Conservation (phyloP, 2,329 filamentous ascomycete genomes). For the Parafenestella ontariensis region DNA sequence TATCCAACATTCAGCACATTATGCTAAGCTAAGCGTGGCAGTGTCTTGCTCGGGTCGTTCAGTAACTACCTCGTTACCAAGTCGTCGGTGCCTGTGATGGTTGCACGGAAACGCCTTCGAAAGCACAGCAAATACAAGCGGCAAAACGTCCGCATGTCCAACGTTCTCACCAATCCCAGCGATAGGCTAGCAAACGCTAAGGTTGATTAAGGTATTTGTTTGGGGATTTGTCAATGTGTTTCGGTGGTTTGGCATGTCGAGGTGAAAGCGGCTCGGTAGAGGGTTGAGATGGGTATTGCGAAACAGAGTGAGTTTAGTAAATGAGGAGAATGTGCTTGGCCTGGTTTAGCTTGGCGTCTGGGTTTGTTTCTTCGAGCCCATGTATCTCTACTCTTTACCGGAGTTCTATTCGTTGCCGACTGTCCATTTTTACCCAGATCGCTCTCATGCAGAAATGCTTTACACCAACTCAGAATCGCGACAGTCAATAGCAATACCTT, state of each 20-base stretch:
- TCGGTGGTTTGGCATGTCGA: constrained; percentile 23
- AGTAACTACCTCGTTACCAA: constrained; percentile 98
- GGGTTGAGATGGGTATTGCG: constrained; percentile 30
- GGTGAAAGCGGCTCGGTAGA: constrained; percentile 10
- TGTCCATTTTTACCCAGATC: constrained; percentile 18
- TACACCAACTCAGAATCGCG: constrained; percentile 11
- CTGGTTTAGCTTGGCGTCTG: constrained; percentile 27
- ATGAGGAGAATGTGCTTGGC: constrained; percentile 23
- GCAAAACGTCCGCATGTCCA: constrained; percentile 74
- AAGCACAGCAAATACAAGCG: constrained; percentile 86
- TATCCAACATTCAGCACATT: constrained; percentile 8
- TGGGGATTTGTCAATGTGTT: constrained; percentile 45
- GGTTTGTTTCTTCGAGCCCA: constrained; percentile 22
- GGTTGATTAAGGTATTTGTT: constrained; percentile 64
- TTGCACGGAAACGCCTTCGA: constrained; percentile 85
- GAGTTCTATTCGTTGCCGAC: constrained; percentile 15
- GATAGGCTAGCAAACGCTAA: constrained; percentile 74
- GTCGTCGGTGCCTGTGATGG: constrained; percentile 97
- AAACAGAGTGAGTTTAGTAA: constrained; percentile 45
- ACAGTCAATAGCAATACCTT: constrained; percentile 2
- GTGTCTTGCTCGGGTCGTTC: constrained; percentile 93
- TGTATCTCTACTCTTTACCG: constrained; percentile 16
- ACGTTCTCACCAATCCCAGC: constrained; percentile 77
- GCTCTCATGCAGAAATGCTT: constrained; percentile 28
- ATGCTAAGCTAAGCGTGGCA: constrained; percentile 52